These are phyloP conservation scores for Rutstroemia sp. DNA, from an alignment of 2,329 filamentous ascomycete genomes.

Conservation along the genomic window DNA sequence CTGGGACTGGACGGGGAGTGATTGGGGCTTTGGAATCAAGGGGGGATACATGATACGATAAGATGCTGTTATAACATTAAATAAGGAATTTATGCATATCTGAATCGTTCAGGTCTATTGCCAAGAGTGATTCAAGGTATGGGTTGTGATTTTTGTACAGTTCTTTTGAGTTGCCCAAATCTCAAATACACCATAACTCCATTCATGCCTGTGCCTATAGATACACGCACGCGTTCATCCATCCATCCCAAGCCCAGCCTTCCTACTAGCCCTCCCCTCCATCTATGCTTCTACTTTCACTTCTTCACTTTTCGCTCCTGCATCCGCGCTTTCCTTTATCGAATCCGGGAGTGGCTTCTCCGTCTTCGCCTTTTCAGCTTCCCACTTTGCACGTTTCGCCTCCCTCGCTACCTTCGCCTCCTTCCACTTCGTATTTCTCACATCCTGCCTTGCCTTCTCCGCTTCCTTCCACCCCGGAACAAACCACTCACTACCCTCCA, in stretches of 20 bases:
- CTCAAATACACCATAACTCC: neutral
- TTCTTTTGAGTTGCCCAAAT: neutral
- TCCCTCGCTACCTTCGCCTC: neutral
- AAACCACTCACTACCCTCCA: slow-evolving; percentile 2
- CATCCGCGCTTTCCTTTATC: neutral
- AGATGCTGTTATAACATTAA: neutral
- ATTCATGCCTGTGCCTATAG: neutral
- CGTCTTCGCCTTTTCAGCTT: too few species aligned
- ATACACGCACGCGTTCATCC: slow-evolving; percentile 6
- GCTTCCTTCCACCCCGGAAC: slow-evolving; percentile 9
- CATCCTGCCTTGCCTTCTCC: slow-evolving; percentile 13
- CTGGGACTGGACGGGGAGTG: neutral
- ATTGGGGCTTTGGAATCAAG: too few species aligned
- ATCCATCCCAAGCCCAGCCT: neutral
- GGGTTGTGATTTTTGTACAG: too few species aligned
- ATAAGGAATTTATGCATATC: too few species aligned
- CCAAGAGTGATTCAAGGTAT: too few species aligned
- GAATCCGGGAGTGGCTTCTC: too few species aligned
- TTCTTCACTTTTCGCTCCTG: neutral
- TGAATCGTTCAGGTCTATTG: too few species aligned
- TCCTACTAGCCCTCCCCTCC: neutral
- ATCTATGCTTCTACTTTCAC: neutral
- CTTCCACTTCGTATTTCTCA: neutral
- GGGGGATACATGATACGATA: neutral
- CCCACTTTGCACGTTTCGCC: too few species aligned